Percentiles rank a stretch among this genome's conserved stretches.
Evolutionary conservation across 1,139 yeast genomes (phyloP).

Genomic region (Kurtzmaniella quercitrusa): DNA sequence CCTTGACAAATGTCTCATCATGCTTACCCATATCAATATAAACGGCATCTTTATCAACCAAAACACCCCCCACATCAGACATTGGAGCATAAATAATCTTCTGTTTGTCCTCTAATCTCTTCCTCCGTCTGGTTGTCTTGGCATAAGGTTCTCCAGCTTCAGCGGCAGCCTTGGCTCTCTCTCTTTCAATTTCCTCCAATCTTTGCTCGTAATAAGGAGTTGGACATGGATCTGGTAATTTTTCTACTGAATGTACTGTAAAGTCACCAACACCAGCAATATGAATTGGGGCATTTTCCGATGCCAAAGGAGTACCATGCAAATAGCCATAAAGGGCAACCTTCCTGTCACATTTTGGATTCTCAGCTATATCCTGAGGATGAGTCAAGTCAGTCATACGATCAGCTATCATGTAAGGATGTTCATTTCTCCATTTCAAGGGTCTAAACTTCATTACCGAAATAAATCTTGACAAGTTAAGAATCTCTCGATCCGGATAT

Average conservation of each 20-base stretch:
- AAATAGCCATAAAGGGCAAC: conserved; percentile 91
- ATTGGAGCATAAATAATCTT: conserved; percentile 96
- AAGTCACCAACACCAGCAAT: conserved; percentile 96
- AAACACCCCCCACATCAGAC: conserved; percentile 98
- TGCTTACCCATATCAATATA: conserved; percentile 79
- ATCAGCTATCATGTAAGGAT: conserved; percentile 89
- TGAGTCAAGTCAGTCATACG: conserved; percentile 94
- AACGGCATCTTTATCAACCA: conserved; percentile 96
- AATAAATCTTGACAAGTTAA: conserved; percentile 86
- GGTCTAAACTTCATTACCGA: conserved; percentile 98
- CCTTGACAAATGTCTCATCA: conserved; percentile 54
- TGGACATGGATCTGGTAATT: conserved; percentile 97
- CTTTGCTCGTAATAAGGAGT: conserved; percentile 89
- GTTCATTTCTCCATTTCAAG: conserved; percentile 97
- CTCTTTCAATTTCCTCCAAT: conserved; percentile 74
- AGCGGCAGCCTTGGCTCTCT: conserved; percentile 60
- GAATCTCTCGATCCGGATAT: conserved; percentile 93
- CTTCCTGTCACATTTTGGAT: conserved; percentile 82
- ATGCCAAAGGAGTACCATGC: conserved; percentile 86
- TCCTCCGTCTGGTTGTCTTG: conserved; percentile 65
- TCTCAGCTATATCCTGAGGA: conserved; percentile 73
- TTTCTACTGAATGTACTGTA: conserved; percentile 70
- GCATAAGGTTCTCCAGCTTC: conserved; percentile 53
- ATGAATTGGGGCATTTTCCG: conserved; percentile 75
- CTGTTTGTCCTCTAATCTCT: conserved; percentile 89